Conservation (phyloP, 306 rosid species). For the Senna siamea region DNA sequence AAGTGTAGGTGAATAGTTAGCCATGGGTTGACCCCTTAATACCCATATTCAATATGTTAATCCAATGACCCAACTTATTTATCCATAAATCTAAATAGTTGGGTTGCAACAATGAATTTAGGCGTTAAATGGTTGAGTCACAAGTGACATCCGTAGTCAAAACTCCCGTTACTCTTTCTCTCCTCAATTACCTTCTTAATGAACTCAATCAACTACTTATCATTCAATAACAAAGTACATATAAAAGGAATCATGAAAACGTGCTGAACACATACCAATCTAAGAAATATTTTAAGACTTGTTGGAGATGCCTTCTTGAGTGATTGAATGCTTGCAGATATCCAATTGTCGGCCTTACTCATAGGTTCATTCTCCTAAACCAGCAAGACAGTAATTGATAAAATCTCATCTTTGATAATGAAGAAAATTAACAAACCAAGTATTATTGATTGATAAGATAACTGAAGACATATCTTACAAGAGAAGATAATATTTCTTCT, state of each 20-base stretch:
- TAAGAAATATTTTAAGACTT: slow-evolving; percentile 77
- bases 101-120: background rate
- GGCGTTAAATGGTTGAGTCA: background rate
- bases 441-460: background rate
- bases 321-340: slow-evolving; percentile 63
- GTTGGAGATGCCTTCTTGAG: slow-evolving; percentile 83
- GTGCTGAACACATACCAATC: slow-evolving; percentile 62
- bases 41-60: too few relatives aligned
- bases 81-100: background rate
- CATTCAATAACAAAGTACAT: background rate
- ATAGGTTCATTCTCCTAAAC: slow-evolving; percentile 67
- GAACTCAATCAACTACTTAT: background rate
- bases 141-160: background rate
- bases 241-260: slow-evolving; percentile 4
- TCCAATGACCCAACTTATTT: background rate
- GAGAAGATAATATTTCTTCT: slow-evolving; percentile 77
- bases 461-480: slow-evolving; percentile 60
- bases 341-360: slow-evolving; percentile 60
- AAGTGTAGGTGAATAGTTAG: background rate
- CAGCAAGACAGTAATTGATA: slow-evolving; percentile 30
- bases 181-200: background rate
- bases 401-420: slow-evolving; percentile 20
- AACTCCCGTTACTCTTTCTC: background rate
- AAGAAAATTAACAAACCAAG: slow-evolving; percentile 11
- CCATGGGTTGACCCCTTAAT: background rate